Base-by-base conservation (phyloP, 768 basidiomycete species). In the Trametopsis cervina region DNA sequence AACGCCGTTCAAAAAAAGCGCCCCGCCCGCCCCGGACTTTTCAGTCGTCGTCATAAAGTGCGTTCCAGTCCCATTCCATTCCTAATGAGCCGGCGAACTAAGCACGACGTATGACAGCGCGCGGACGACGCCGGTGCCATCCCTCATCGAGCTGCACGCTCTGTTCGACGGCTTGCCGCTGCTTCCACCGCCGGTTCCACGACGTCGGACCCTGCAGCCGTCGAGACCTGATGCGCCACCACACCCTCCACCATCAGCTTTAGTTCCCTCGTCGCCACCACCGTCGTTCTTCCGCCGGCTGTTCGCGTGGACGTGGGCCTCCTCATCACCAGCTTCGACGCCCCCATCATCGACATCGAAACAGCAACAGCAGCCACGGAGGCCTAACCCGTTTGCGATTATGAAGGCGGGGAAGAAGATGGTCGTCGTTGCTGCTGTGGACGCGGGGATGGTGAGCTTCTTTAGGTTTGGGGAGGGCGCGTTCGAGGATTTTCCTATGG, bases 401-500 rank as follows among this genome's bases (percentile, higher is more conserved):
- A 69, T 97, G 51, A 89, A 94, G 56, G 77, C 80, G 23, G 95
- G 95, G 0, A 88, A 83, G 61, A 89, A 89, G 60, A 83, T 73
- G 7, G 70, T 94, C 44, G 72, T 97, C 26, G 76, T 98, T 41
- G 94, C 93, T 1, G 89, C 78, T 2, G 92, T 94, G 4, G 93
- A 96, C 65, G 76, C 80, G 2, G 91, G 94, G 7, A 90, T 77
- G 53, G 84, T 84, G 37, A 86, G 87, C 54, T 94, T 96, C 71
- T 88, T 91, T 67, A 72, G 87, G 45, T 92, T 97, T 55, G 83
- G 85, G 5, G 76, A 92, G 59, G 89, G 90, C 0, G 80, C 73
- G 7, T 97, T 98, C 62, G 81, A 78, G 45, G 88, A 91, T 56
- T 84, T 85, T 78, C 83, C 89, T 0, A 87, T 92, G 82, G 44